Evolutionary conservation across 768 basidiomycete species (phyloP), one percentile per base, ranked within the genome.

Genomic region (Leucosporidium creatinivorum): DNA sequence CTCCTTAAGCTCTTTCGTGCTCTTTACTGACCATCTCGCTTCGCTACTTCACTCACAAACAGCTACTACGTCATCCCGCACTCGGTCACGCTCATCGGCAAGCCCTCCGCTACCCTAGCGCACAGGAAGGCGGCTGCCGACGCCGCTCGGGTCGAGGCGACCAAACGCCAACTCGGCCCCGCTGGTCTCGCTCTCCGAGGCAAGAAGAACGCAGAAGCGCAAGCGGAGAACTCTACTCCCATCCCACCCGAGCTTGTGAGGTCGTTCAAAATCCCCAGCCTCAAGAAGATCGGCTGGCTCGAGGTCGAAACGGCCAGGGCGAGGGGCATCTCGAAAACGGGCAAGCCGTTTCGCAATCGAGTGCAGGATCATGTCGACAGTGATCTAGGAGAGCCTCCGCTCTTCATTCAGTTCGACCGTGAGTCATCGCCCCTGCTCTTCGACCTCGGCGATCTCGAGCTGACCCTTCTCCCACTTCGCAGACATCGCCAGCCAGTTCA

Each of bases 201-300:
- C 68, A 81, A 82, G 65, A 83, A 83, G 69, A 81, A 98, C 17
- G 86, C 91, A 73, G 84, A 81, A 44, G 91, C 96, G 7, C 94
- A 97, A 79, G 83, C 83, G 28, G 89, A 93, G 76, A 89, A 98
- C 76, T 89, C 89, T 65, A 80, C 79, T 66, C 85, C 87, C 21
- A 91, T 97, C 51, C 94, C 96, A 3, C 80, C 81, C 18, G 85
- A 89, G 30, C 82, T 97, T 66, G 78, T 99, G 39, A 88, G 85
- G 4, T 81, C 83, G 19, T 98, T 98, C 82, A 88, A 87, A 23
- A 85, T 97, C 31, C 94, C 93, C 0, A 85, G 89, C 73, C 90
- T 94, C 49, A 87, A 87, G 76, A 88, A 84, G 67, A 93, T 99
- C 72, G 85, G 87, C 10, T 98, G 93, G 91, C 92, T 98, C 65